Base-by-base conservation (phyloP, 805 yeast species). In the Maudiozyma turicensis region DNA sequence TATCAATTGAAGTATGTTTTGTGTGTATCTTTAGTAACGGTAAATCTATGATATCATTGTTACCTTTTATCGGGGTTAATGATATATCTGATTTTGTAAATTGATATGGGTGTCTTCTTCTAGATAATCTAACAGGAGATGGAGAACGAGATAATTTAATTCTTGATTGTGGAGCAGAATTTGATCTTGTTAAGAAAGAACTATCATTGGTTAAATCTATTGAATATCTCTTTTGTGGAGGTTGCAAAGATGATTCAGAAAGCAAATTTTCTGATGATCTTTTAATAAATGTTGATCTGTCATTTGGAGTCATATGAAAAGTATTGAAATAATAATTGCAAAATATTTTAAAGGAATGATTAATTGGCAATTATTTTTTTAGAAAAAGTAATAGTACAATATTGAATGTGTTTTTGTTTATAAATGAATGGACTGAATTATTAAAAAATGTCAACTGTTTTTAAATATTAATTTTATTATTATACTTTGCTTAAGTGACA, bases 101-200 rank as follows among this genome's bases (percentile, higher is more conserved):
- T 35, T 46, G 48, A 15, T 30, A 46, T 9, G 50, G 50, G 26
- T 48, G 50, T 35, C 45, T 48, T 35, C 45, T 48, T 40, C 50
- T 44, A 20, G 35, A 33, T 15, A 14, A 28, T 40, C 37, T 44
- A 13, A 30, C 13, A 9, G 50, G 50, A 11, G 50, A 48, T 8
- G 35, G 5, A 7, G 50, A 48, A 33, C 50, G 38, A 8, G 46
- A 39, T 15, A 35, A 35, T 13, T 5, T 35, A n/a, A 26, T 31
- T 43, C 7, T 38, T 38, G 5, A 9, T 40, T 26, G 34, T 30
- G 49, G 39, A 11, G 15, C 11, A 11, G 49, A 37, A 6, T n/a
- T 47, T 10, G 43, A 38, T 8, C 38, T 35, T n/a, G 38, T n/a
- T n/a, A 35, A 6, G 14, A 15, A 35, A 8, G 6, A 35, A 20